phyloP scores from a whole-genome alignment of 106 monocot species.

The Ottelia alismoides region DNA sequence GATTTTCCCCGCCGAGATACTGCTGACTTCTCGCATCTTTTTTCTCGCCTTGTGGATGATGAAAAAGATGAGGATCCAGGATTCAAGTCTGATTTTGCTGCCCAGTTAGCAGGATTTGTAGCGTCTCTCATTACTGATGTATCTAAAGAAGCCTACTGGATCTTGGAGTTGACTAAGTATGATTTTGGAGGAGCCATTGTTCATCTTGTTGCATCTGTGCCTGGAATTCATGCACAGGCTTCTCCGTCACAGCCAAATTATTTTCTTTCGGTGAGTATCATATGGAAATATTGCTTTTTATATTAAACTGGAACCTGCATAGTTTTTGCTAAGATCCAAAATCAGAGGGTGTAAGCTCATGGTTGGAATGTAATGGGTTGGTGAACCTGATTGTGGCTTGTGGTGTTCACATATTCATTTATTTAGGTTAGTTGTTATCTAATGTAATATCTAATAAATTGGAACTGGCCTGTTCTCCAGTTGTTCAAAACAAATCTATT shows the following conservation, averaged over 20 bases:
- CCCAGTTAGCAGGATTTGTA: conserved; percentile 63
- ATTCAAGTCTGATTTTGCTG: conserved; percentile 58
- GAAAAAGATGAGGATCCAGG: conserved; percentile 16
- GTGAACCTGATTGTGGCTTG: too few relatives aligned
- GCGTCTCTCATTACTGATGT: conserved; percentile 65
- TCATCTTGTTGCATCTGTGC: conserved; percentile 65
- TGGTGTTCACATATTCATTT: too few relatives aligned
- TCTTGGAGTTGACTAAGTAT: conserved; percentile 51
- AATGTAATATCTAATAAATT: too few relatives aligned
- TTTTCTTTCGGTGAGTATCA: conserved; percentile 44
- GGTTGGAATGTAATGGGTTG: too few relatives aligned
- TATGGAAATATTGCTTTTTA: too few relatives aligned
- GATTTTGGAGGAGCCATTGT: conserved; percentile 43
- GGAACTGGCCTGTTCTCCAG: too few relatives aligned
- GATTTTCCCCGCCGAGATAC: conserved; percentile 55
- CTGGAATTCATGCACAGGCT: conserved; percentile 41
- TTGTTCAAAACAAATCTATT: too few relatives aligned
- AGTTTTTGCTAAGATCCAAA: too few relatives aligned
- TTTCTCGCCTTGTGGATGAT: conserved; percentile 3
- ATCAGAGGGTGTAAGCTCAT: too few relatives aligned
- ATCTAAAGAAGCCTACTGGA: conserved; percentile 73
- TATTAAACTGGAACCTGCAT: too few relatives aligned
- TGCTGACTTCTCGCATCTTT: conserved; percentile 44
- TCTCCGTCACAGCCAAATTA: conserved; percentile 16
- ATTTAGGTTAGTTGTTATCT: too few relatives aligned